These are phyloP conservation scores for Aspergillus quadricinctus DNA, from an alignment of 2,329 filamentous ascomycete genomes.

Conservation along the genomic window DNA sequence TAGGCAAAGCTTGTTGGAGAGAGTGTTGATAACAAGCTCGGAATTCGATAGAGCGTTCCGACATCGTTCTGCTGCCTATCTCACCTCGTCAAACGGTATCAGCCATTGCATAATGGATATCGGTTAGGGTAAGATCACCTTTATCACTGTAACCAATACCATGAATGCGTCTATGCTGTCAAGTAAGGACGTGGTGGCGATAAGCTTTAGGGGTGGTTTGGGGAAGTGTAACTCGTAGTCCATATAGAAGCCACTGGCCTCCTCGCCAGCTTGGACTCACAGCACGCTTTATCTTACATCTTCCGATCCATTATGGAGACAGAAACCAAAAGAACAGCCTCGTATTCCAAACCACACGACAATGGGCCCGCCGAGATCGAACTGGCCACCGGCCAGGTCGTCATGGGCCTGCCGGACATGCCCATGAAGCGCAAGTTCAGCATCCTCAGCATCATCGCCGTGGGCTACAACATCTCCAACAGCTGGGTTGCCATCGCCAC, in stretches of 20 bases:
- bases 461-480: conserved; percentile 23
- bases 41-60: background rate
- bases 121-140: background rate
- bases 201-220: background rate
- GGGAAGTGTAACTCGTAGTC: background rate
- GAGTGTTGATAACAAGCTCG: background rate
- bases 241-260: background rate
- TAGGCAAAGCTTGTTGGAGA: background rate
- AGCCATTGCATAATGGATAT: background rate
- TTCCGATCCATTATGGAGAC: background rate
- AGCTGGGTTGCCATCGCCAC: conserved; percentile 23
- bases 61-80: background rate
- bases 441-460: conserved; percentile 20
- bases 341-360: background rate
- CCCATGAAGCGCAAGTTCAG: conserved; percentile 21
- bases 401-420: conserved; percentile 13
- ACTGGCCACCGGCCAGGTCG: conserved; percentile 17
- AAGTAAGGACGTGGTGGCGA: background rate
- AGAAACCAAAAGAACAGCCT: background rate
- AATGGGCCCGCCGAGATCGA: conserved; percentile 8
- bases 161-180: background rate
- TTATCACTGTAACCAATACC: background rate
- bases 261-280: background rate
- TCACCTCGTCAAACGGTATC: background rate
- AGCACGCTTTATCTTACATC: background rate